These are phyloP conservation scores for Lipomyces mesembrius DNA, from an alignment of 805 yeast genomes.

Conservation along the genomic window DNA sequence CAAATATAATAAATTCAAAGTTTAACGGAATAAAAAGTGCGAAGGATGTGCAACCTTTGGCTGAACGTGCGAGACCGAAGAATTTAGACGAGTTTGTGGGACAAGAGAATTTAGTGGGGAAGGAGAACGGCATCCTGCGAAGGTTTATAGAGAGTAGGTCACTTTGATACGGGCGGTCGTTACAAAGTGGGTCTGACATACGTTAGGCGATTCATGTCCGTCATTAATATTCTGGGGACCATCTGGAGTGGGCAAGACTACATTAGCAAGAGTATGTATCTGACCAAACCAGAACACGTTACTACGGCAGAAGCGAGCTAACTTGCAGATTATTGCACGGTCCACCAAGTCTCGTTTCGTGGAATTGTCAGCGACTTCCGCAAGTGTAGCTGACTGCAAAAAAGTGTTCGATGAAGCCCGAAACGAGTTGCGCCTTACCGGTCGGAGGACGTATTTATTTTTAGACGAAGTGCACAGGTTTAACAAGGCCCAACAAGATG, in stretches of 20 bases:
- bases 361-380: conserved; percentile 84
- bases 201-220: conserved; percentile 52
- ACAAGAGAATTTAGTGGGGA: conserved; percentile 75
- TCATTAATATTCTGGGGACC: conserved; percentile 94
- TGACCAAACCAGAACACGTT: neutral
- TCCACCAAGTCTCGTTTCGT: conserved; percentile 62
- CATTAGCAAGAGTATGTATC: conserved; percentile 62
- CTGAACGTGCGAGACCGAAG: conserved; percentile 83
- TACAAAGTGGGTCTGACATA: neutral
- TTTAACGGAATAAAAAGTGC: neutral
- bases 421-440: conserved; percentile 53
- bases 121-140: conserved; percentile 60
- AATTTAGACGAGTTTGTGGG: conserved; percentile 76
- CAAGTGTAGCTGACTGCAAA: conserved; percentile 68
- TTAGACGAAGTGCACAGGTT: conserved; percentile 94
- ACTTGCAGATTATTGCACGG: conserved; percentile 54
- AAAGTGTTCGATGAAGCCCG: conserved; percentile 60
- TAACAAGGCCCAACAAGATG: conserved; percentile 84
- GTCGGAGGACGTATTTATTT: conserved; percentile 69
- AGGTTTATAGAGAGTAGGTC: conserved; percentile 58
- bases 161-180: conserved; percentile 22
- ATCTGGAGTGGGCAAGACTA: conserved; percentile 91
- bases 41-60: conserved; percentile 55
- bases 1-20: neutral
- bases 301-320: neutral